phyloP scores from a whole-genome alignment of 78 protist genomes.

The Dictyostelium capitatum region DNA sequence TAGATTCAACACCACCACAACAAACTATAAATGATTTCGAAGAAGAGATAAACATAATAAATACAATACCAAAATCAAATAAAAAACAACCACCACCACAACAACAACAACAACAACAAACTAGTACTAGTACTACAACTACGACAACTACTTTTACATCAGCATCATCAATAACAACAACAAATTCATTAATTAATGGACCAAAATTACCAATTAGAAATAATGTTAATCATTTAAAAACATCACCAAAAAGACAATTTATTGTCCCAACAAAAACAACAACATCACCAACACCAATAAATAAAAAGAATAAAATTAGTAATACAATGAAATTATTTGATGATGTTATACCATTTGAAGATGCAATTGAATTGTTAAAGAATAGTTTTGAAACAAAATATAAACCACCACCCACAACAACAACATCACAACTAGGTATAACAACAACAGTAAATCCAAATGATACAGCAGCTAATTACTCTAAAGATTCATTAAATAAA shows the following conservation, averaged over 20 bases:
- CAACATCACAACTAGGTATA: background rate
- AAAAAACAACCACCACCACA: background rate
- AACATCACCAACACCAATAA: background rate
- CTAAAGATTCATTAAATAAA: constrained; percentile 24
- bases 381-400: background rate
- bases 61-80: background rate
- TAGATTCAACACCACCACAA: no score
- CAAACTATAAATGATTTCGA: no score
- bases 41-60: no score
- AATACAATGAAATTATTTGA: background rate
- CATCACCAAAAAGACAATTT: background rate
- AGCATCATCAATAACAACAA: background rate
- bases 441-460: background rate
- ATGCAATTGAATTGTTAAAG: background rate
- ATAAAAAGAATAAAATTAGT: no score
- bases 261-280: no score
- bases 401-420: background rate
- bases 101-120: background rate
- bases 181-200: background rate
- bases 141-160: background rate
- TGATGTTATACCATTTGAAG: constrained; percentile 37
- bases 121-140: background rate
- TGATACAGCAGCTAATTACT: background rate
- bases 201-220: background rate
- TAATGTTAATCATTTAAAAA: background rate